These are phyloP conservation scores for Lathyrus aphaca DNA, from an alignment of 306 rosid genomes.

Conservation along the genomic window DNA sequence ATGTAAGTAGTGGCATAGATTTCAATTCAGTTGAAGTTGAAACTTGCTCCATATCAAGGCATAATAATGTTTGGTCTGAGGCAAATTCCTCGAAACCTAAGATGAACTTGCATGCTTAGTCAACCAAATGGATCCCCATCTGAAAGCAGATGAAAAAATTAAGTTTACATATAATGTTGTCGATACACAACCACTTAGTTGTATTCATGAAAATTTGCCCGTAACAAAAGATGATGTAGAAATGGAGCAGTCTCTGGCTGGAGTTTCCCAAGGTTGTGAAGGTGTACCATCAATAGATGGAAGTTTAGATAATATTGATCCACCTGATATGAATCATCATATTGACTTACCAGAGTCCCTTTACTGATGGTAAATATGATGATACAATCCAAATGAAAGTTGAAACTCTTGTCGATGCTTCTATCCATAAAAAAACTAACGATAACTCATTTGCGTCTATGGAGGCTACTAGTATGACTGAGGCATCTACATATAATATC, in stretches of 20 bases:
- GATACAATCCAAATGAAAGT: slow-evolving; percentile 37
- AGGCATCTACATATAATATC: slow-evolving; percentile 39
- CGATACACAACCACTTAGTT: slow-evolving; percentile 48
- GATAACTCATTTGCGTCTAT: slow-evolving; percentile 50
- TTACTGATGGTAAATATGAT: slow-evolving; percentile 46
- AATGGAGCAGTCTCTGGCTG: slow-evolving; percentile 46
- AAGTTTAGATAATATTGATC: slow-evolving; percentile 44
- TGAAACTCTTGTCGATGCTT: slow-evolving; percentile 42
- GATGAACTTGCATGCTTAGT: slow-evolving; percentile 72
- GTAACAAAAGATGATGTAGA: slow-evolving; percentile 46
- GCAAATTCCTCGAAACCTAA: slow-evolving; percentile 88
- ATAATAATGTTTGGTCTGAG: slow-evolving; percentile 97
- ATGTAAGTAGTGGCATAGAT: slow-evolving; percentile 78
- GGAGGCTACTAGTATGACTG: slow-evolving; percentile 39
- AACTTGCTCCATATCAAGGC: slow-evolving; percentile 84
- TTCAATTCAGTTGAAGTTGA: slow-evolving; percentile 67
- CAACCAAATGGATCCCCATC: slow-evolving; percentile 79
- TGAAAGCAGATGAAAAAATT: slow-evolving; percentile 51
- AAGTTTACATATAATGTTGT: slow-evolving; percentile 44
- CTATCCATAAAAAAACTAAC: slow-evolving; percentile 39
- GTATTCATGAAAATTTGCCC: slow-evolving; percentile 46
- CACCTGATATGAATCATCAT: slow-evolving; percentile 45
- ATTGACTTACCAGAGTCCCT: slow-evolving; percentile 40
- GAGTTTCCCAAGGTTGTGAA: slow-evolving; percentile 49
- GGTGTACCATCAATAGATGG: slow-evolving; percentile 49